Base-by-base conservation (phyloP, 805 yeast species). In the Sugiyamaella lignohabitans region DNA sequence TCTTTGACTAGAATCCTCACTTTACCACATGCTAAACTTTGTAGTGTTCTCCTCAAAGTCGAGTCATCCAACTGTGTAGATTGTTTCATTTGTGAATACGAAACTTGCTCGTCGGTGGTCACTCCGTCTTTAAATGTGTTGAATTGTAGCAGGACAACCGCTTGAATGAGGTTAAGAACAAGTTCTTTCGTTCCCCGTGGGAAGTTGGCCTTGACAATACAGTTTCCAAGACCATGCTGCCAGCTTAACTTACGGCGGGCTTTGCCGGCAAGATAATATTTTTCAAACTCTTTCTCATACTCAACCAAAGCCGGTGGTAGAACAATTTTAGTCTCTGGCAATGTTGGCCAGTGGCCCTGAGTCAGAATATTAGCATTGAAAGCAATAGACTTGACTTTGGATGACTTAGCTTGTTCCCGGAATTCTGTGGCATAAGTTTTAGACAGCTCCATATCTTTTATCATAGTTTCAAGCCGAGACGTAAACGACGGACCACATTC, bases 401-500 rank as follows among this genome's bases (percentile, higher is more conserved):
- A n/a, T n/a, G n/a, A n/a, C n/a, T n/a, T n/a, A n/a, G n/a, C n/a
- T n/a, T n/a, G n/a, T n/a, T n/a, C n/a, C 56, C 79, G 72, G 58
- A 82, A 80, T 36, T 68, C 64, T 10, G 59, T 50, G 55, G 79
- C 81, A 57, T 87, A 70, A 42, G 84, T 87, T 51, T 78, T 78
- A 0, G 96, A 85, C 2, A 86, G 75, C 56, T 83, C 78, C 71
- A 93, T 86, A 67, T 93, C 98, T 61, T 82, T 84, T 62, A 93
- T 86, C 98, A 93, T 93, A 56, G 87, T 84, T 17, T 95, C 84
- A 66, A 93, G 84, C 62, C 87, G 87, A 40, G 87, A 80, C 0
- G 97, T 88, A 62, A 88, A 91, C 59, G 88, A 96, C 60, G 82
- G 72, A 18, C 94, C 87, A 65, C 91, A 89, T 52, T 84, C 94